Base-by-base conservation (phyloP, 768 basidiomycete species). In the Mycena vitilis region DNA sequence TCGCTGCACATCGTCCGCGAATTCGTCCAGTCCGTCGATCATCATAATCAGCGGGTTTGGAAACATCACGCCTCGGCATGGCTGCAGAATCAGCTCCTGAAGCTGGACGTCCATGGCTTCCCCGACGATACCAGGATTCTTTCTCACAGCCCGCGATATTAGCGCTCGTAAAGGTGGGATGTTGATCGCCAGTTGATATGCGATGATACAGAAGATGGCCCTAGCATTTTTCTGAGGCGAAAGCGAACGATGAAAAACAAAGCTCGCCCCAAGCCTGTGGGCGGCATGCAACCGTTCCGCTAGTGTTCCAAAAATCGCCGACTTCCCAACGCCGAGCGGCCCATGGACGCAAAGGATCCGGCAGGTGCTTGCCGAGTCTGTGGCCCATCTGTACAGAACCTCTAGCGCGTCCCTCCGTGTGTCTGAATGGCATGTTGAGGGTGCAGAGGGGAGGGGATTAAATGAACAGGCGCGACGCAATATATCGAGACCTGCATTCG, bases 241-340 rank as follows among this genome's bases (percentile, higher is more conserved):
- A 9, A 37, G 47, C n/a, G 57, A 23, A 2, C 13, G 62, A 36
- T 47, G 25, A 37, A 68, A 71, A 52, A 37, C 18, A 25, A 71
- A 71, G 20, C 40, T 23, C 9, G 47, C 70, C 5, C 53, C 66
- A 13, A 68, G 66, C 1, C 49, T 45, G 16, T 55, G 66, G 5
- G 44, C 30, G 12, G 56, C 56, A 23, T 37, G 55, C 30, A 65
- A 23, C 25, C 63, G 22, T 10, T 61, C 47, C 48, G 59, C 30
- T 10, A 64, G 47, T 10, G 66, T 60, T 7, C 63, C 48, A 30
- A 71, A 36, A 52, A 71, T 62, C 30, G 66, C 25, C 42, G 70
- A 71, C 48, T 71, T 71, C 1, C 70, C 70, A n/a, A 61, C 63
- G 22, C 70, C 70, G 13, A 47, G 15, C 11, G 70, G 66, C 9